phyloP scores from a whole-genome alignment of 2,329 filamentous ascomycete species.

The Alternaria sp. region DNA sequence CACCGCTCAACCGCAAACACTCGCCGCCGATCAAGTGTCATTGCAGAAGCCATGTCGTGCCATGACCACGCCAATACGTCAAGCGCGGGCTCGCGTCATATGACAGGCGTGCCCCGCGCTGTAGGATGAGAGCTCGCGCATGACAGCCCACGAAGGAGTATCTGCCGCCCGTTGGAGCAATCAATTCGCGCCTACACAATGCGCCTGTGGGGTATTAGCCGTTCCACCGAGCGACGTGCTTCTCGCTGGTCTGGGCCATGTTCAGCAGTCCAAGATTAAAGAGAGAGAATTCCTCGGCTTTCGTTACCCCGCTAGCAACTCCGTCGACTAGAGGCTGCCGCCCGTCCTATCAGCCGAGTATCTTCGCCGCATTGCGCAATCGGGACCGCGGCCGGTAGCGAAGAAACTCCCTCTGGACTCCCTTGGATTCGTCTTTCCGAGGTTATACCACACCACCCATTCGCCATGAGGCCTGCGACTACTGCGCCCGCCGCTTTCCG shows the following conservation, averaged over 20 bases:
- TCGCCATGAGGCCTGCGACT: constrained; percentile 40
- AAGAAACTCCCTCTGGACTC: constrained; percentile 18
- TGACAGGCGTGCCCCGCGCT: constrained; percentile 16
- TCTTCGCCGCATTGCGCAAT: constrained; percentile 18
- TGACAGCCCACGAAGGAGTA: constrained; percentile 10
- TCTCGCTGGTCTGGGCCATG: constrained; percentile 14
- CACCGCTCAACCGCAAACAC: background rate
- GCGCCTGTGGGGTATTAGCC: constrained; percentile 19
- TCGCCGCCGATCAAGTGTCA: background rate
- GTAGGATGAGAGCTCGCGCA: constrained; percentile 12
- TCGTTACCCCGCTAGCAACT: constrained; percentile 39
- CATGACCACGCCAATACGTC: background rate
- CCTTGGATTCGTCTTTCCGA: constrained; percentile 28
- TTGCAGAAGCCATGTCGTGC: background rate
- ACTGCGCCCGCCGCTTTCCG: constrained; percentile 35
- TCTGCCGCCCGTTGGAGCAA: constrained; percentile 18
- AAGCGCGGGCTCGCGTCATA: constrained; percentile 12
- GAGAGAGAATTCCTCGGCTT: constrained; percentile 29
- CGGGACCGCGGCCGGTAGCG: constrained; percentile 36
- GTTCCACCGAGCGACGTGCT: constrained; percentile 18
- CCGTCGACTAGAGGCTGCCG: constrained; percentile 9
- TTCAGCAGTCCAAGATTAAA: constrained; percentile 16
- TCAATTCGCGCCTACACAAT: constrained; percentile 9
- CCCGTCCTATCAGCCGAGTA: constrained; percentile 15
- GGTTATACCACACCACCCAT: constrained; percentile 29